A percentile compares a stretch with the other conserved stretches of the same genome.
Evolutionary conservation across 148 eudicot genomes (phyloP).

Genomic region (Pouteria glomerata): DNA sequence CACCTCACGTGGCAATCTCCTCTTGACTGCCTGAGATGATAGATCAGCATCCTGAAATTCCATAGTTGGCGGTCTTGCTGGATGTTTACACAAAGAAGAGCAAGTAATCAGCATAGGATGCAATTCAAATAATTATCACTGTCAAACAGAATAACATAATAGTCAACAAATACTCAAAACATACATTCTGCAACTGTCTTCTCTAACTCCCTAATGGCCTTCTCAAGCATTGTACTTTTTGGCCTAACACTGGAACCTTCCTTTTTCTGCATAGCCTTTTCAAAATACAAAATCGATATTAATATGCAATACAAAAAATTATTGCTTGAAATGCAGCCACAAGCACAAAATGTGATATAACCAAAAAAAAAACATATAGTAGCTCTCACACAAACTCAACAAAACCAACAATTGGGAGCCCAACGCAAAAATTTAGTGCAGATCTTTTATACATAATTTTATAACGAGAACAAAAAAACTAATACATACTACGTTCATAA

Average conservation of each 20-base stretch:
- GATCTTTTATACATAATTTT: no score
- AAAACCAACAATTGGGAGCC: not conserved
- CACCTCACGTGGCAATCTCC: constrained; percentile 87
- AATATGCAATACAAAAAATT: not conserved
- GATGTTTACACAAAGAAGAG: constrained; percentile 15
- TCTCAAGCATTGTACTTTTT: constrained; percentile 71
- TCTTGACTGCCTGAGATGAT: constrained; percentile 68
- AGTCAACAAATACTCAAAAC: constrained; percentile 15
- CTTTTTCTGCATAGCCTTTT: constrained; percentile 38
- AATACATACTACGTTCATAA: no score
- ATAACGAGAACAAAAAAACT: no score
- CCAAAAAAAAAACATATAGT: not conserved
- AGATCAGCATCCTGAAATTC: constrained; percentile 73
- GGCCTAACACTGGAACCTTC: constrained; percentile 68
- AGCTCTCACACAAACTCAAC: not conserved
- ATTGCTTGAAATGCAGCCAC: not conserved
- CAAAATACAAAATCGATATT: not conserved
- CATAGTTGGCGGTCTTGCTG: constrained; percentile 73
- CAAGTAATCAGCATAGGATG: not conserved
- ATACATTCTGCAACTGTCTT: constrained; percentile 94
- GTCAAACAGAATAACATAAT: constrained; percentile 3
- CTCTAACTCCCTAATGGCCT: constrained; percentile 85
- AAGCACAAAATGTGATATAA: not conserved
- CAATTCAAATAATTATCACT: not conserved
- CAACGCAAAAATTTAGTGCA: not conserved